Evolutionary conservation across 1,139 yeast species (phyloP).

Genomic region (Yamadazyma trypodendri): DNA sequence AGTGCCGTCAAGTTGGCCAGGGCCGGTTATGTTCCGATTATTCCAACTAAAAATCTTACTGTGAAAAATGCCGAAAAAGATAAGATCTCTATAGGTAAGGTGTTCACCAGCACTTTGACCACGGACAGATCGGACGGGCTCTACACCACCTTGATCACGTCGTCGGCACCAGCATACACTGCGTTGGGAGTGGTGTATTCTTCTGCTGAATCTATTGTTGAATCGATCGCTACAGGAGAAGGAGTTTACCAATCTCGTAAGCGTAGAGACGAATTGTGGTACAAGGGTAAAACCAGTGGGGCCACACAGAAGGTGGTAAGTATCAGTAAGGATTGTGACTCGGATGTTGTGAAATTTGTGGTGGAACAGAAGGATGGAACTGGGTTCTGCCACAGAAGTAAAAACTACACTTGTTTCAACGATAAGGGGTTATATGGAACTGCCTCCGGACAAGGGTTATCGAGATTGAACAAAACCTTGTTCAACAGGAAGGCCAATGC

Average conservation of each 20-base stretch:
- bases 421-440: conserved; percentile 34
- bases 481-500: conserved; percentile 55
- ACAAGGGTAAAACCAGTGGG: conserved; percentile 93
- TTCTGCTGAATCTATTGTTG: conserved; percentile 73
- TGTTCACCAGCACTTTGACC: conserved; percentile 55
- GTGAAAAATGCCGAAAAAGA: conserved; percentile 24
- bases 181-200: conserved; percentile 92
- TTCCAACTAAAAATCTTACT: conserved; percentile 42
- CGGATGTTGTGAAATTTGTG: conserved; percentile 81
- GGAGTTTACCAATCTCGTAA: conserved; percentile 95
- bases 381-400: conserved; percentile 90
- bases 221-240: conserved; percentile 74
- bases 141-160: conserved; percentile 81
- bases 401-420: conserved; percentile 70
- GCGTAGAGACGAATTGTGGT: conserved; percentile 83
- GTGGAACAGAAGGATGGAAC: conserved; percentile 74
- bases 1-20: conserved; percentile 30
- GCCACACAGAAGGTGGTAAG: conserved; percentile 77
- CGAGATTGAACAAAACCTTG: conserved; percentile 66
- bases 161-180: conserved; percentile 47
- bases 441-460: conserved; percentile 61
- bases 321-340: conserved; percentile 83
- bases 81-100: conserved; percentile 48
- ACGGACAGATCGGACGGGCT: conserved; percentile 89
- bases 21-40: conserved; percentile 48